Conservation (phyloP, 2,329 filamentous ascomycete genomes). For the Fusarium duplospermum region DNA sequence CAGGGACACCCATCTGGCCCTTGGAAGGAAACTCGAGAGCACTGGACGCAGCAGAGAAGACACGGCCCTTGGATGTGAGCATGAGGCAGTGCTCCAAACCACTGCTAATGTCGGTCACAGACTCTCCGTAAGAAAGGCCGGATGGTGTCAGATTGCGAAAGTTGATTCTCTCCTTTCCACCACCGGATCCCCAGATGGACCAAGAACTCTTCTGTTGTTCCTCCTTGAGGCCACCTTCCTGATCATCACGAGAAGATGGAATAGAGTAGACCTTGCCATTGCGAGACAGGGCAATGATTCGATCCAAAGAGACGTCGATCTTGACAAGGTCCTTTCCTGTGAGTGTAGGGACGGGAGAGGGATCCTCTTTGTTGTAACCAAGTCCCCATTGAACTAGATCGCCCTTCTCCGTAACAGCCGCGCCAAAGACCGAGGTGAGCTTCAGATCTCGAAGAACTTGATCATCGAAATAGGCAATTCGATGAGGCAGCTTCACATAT, state of each 20-base stretch:
- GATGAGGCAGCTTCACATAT: conserved; percentile 81
- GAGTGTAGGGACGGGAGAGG: conserved; percentile 76
- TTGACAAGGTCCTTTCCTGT: conserved; percentile 84
- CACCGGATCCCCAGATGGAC: conserved; percentile 73
- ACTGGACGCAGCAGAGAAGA: conserved; percentile 89
- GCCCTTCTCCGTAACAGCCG: conserved; percentile 87
- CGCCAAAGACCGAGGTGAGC: conserved; percentile 83
- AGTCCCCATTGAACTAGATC: conserved; percentile 93
- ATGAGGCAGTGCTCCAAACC: conserved; percentile 90
- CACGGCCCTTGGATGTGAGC: conserved; percentile 83
- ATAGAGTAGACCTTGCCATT: conserved; percentile 87
- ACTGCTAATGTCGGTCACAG: conserved; percentile 77
- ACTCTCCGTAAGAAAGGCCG: conserved; percentile 75
- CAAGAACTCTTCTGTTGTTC: conserved; percentile 70
- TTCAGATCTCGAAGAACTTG: conserved; percentile 88
- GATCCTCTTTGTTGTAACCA: conserved; percentile 74
- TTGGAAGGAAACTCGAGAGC: conserved; percentile 80
- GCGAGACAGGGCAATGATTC: conserved; percentile 81
- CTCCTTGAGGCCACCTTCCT: conserved; percentile 70
- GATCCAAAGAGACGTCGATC: conserved; percentile 82
- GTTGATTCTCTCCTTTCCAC: conserved; percentile 61
- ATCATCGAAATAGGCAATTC: conserved; percentile 85
- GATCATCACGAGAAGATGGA: conserved; percentile 79
- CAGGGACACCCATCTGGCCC: conserved; percentile 89
- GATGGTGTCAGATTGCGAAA: conserved; percentile 79